Evolutionary conservation across 306 rosid genomes (phyloP), one percentile per base, ranked within the genome.

Genomic region (Trichosanthes cucumerina): DNA sequence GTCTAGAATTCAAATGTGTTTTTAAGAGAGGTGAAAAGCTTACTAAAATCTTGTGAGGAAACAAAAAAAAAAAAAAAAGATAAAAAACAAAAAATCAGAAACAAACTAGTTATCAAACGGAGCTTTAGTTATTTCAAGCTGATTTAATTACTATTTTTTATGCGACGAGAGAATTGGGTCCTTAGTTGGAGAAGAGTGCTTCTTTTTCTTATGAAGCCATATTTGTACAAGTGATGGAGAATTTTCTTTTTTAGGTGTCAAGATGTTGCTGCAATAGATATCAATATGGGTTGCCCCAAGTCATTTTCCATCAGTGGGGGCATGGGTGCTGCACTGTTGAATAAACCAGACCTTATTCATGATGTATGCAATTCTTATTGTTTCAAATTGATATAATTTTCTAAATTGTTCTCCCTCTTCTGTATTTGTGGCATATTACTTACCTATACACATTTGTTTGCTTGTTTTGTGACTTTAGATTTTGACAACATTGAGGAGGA

Each of bases 251-350:
- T 63, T 80, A 93, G 98, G 77, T 89, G 93, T 78, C 84, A 87
- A 65, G 97, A 93, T 84, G 92, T 93, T 82, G 92, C 96, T 44
- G 98, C 98, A 57, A 60, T 93, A 52, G 98, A 93, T 86, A 84
- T 93, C 78, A 93, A 93, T 83, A 93, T 93, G 98, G 98, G 98
- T 60, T 93, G 98, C 82, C 98, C 98, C 0, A 93, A 84, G 88
- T 64, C 96, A 76, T 93, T 93, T 85, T 93, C 98, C 81, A 60
- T 91, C 81, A 90, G 93, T 78, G 98, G 96, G 58, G 98, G 98
- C 82, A 93, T 93, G 98, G 98, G 97, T 49, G 88, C 98, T 53
- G 92, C 97, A 43, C 79, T 93, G 18, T 83, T 93, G 86, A 78
- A 82, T 54, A 93, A 91, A 66, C 96, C 98, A 28, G 96, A 93